Percentiles rank a stretch among this genome's conserved stretches.
Conservation (phyloP, 2,329 filamentous ascomycete genomes). For the Ophiostoma perfectum region DNA sequence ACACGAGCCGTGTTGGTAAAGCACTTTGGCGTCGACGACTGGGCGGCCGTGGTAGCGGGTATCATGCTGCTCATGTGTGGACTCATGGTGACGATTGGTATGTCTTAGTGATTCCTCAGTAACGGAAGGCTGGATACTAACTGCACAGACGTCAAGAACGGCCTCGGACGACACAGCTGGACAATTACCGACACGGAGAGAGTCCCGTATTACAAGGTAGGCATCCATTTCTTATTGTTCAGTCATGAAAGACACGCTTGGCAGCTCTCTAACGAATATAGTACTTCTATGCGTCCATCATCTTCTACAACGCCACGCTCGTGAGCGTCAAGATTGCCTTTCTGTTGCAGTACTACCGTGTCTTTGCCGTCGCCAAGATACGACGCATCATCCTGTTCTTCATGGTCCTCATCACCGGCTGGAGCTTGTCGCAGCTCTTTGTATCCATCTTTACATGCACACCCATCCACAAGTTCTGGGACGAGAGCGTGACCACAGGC, state of each 20-base stretch:
- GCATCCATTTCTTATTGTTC: not conserved
- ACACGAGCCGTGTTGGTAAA: conserved; percentile 5
- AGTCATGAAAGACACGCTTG: too few species aligned
- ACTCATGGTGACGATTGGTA: not conserved
- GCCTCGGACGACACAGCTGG: conserved; percentile 16
- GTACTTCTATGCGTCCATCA: conserved; percentile 16
- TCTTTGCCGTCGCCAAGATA: conserved; percentile 15
- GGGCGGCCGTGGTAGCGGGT: not conserved
- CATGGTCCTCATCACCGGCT: conserved; percentile 5
- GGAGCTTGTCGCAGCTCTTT: conserved; percentile 17
- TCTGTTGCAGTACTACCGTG: conserved; percentile 18
- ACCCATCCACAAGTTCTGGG: conserved; percentile 37
- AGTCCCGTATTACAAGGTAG: not conserved
- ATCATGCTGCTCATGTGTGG: conserved; percentile 9
- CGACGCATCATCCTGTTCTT: conserved; percentile 1
- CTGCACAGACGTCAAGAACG: conserved; percentile 11
- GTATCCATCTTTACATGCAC: conserved; percentile 33
- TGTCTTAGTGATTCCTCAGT: not conserved
- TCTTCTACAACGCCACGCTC: conserved; percentile 15
- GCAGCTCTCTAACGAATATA: not conserved
- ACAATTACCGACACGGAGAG: not conserved
- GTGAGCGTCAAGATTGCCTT: conserved; percentile 16
- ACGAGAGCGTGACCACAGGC: conserved; percentile 25
- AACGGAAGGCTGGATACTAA: not conserved
- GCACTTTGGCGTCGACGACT: conserved; percentile 9